Evolutionary conservation across 208 protist species (phyloP), one percentile per base, ranked within the genome.

Genomic region (Leishmania aethiopica): DNA sequence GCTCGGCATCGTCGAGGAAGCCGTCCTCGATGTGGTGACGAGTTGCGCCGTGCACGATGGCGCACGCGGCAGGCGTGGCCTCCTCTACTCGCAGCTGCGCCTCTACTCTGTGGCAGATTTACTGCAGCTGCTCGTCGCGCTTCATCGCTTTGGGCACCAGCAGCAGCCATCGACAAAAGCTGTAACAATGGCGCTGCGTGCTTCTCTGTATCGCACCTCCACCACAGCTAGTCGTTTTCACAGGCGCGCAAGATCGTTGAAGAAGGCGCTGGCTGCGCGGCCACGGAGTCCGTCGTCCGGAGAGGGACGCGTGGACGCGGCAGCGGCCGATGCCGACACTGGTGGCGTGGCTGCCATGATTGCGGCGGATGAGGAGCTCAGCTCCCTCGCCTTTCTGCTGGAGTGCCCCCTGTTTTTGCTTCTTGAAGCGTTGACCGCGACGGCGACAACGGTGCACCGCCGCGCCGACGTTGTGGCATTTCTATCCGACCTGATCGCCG

Each of bases 71-170:
- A 55, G 73, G 40, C 62, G 55, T 40, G 87, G 85, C 45, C 47
- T 92, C 4, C 76, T 94, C 3, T 91, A 90, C 59, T 47, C 51
- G 2, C 85, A 92, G 80, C 83, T 97, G 51, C 62, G 66, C 3
- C 78, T 72, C 35, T 94, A 89, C 78, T 64, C 74, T 22, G 79
- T 77, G 15, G 40, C 55, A 6, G 92, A 95, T 67, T 80, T 95
- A 19, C 8, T 96, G 22, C 69, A 77, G 64, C 78, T 96, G 19
- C 45, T 91, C 17, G 84, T 91, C 81, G 88, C 92, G 3, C 84
- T 97, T 42, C 88, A 95, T 69, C 91, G 92, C 55, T 97, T 97
- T 74, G 90, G 92, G 37, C 77, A 96, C 67, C 80, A 91, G 40
- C 85, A 95, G 79, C 85, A 96, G 40, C 71, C 74, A 49, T 86